Evolutionary conservation across 306 rosid species (phyloP), one percentile per base, ranked within the genome.

Genomic region (Gastrolobium bilobum): DNA sequence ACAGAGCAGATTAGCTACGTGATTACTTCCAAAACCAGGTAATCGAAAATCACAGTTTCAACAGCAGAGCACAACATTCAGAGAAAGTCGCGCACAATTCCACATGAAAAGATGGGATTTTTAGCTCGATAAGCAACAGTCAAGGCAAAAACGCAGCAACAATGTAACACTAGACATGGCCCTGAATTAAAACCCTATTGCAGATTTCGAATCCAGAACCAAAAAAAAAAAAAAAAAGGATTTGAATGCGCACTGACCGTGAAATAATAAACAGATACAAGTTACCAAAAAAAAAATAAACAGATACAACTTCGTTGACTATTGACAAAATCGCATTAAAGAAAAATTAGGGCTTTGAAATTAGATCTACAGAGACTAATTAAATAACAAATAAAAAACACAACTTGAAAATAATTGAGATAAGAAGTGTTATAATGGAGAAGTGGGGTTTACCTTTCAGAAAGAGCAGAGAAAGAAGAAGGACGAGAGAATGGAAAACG

Each of bases 381-480:
- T 68, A 35, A 14, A 70, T 10, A 37, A 54, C 7, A 52, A 50
- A 53, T 20, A 75, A 35, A 73, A 53, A 6, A 13, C 3, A 5
- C 6, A 73, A 64, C 5, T 54, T 56, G 47, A 30, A 15, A 34
- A 60, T 13, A 30, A 64, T 71, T 44, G 51, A 75, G 42, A 46
- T 5, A 13, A 30, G 10, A 75, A 64, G 5, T 8, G 53, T 9
- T 48, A 62, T 59, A 78, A 52, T 53, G 14, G 44, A 35, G 58
- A 48, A 73, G 79, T 35, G 53, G 66, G 50, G 67, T 82, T 43
- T 85, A 83, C 89, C 88, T 78, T 80, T 74, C 83, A 88, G 69
- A 75, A 62, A 74, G 26, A 73, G 53, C 40, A 76, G 60, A 31
- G 42, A 74, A 15, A 59, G 68, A 26, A 34, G 74, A 73, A 48